Base-by-base conservation (phyloP, 1,139 yeast species). In the Candida tropicalis region DNA sequence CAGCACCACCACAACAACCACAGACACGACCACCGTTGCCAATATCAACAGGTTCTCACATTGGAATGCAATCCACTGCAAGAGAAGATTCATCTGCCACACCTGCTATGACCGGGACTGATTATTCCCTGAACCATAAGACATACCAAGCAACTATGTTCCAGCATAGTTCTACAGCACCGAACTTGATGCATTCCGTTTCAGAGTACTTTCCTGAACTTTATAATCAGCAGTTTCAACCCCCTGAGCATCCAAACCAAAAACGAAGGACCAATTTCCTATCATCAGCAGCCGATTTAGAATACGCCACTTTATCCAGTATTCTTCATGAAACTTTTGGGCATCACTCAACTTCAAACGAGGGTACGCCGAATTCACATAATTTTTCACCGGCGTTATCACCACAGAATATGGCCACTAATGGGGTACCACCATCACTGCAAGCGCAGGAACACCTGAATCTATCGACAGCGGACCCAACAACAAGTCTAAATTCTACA, bases 231-330 rank as follows among this genome's bases (percentile, higher is more conserved):
- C 46, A 41, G 27, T 31, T 27, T 15, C 48, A 29, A 15, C 32
- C 44, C 24, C 18, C 37, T 27, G 34, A 29, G 18, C 18, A 35
- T 17, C 27, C 43, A 43, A 33, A 37, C 13, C 40, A 35, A 20
- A 40, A 43, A 18, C 55, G 56, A 45, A 52, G 70, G 35, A 66
- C 70, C 8, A 73, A 71, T 43, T 83, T 88, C 57, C 66, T 86
- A 48, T 84, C 95, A 1, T 70, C 82, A 12, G 93, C 96, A 0
- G 91, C 93, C 0, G 87, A 86, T 56, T 69, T 84, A 49, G 97
- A 89, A 56, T 87, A 88, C 56, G 76, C 88, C 4, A 82, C 88
- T 2, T 65, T 89, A 33, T 84, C 95, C n/a, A 81, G 77, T 49
- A 86, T 88, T 41, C 74, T 86, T 28, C 83, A 76, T 41, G 84